Base-by-base conservation (phyloP, 225 moss, liverwort and hornwort genomes). In the Bryoerythrophyllum caledonicum region DNA sequence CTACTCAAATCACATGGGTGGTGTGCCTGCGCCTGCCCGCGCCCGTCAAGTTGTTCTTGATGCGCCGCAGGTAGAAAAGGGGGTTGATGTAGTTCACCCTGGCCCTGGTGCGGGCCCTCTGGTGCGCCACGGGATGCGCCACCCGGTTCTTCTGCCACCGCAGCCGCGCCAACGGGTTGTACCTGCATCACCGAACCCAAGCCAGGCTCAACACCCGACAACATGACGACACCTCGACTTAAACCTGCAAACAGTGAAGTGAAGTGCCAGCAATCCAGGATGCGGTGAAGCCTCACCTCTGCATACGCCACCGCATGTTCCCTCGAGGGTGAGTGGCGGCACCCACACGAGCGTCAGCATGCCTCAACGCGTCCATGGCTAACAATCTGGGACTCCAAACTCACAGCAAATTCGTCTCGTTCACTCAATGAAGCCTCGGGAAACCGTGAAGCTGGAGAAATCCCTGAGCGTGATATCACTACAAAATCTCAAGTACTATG, bases 321-420 rank as follows among this genome's bases (percentile, higher is more conserved):
- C 72, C 73, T 2, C 83, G 70, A 13, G 86, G 83, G 49, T 80
- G 86, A 8, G 86, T 86, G 10, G 80, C 86, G 4, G 80, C 70
- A 2, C 78, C 86, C 19, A 86, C 83, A 14, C 83, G 69, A 34
- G 86, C 83, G 53, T 86, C 86, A 5, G 83, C 86, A 25, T 53
- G 59, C 63, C 83, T 56, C 73, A 86, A 59, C 15, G 83, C 78
- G 58, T 86, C 41, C 86, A 86, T 82, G 16, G 46, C 46, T 46
- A 6, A 5, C 49, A 24, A 0, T 23, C 70, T 19, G 40, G 30
- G 32, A 25, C 44, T 65, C 24, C 10, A n/a, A 20, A 10, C 4
- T 38, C 7, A 35, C 46, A 46, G 16, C 0, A 46, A 46, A 46
- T 10, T 15, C 46, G 46, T 16, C 37, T 37, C 37, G 37, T 37